Evolutionary conservation across 2,329 filamentous ascomycete genomes (phyloP).

Genomic region (Seiridium unicorne): DNA sequence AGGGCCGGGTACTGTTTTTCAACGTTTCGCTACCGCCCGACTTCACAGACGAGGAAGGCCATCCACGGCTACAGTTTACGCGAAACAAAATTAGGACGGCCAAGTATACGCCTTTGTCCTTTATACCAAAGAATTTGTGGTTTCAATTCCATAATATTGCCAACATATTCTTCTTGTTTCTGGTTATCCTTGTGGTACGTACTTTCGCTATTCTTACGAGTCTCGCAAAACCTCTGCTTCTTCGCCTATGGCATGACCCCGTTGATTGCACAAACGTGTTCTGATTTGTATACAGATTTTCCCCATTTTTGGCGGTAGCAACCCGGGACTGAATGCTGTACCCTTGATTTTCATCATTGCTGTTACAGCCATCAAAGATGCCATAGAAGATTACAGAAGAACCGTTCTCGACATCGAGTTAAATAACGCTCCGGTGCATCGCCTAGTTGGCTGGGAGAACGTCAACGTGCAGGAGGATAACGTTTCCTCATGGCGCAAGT

Average conservation of each 20-base stretch:
- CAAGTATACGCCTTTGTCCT: slow-evolving; percentile 94
- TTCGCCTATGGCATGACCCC: not conserved
- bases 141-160: slow-evolving; percentile 98
- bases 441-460: slow-evolving; percentile 84
- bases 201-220: slow-evolving; percentile 11
- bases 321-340: slow-evolving; percentile 85
- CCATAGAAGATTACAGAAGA: slow-evolving; percentile 89
- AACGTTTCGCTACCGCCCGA: slow-evolving; percentile 76
- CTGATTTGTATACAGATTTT: slow-evolving; percentile 67
- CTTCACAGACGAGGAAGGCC: slow-evolving; percentile 77
- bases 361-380: slow-evolving; percentile 91
- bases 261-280: no score
- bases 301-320: slow-evolving; percentile 88
- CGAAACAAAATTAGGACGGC: slow-evolving; percentile 97
- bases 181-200: slow-evolving; percentile 91
- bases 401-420: slow-evolving; percentile 89
- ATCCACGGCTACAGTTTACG: slow-evolving; percentile 67
- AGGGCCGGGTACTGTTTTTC: slow-evolving; percentile 71
- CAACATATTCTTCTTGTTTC: slow-evolving; percentile 97
- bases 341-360: slow-evolving; percentile 90
- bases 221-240: not conserved
- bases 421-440: slow-evolving; percentile 94
- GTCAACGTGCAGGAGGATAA: slow-evolving; percentile 90
- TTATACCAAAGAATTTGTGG: slow-evolving; percentile 95
- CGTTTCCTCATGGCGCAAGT: slow-evolving; percentile 78